phyloP scores from a whole-genome alignment of 306 rosid species.

The Purshia tridentata region DNA sequence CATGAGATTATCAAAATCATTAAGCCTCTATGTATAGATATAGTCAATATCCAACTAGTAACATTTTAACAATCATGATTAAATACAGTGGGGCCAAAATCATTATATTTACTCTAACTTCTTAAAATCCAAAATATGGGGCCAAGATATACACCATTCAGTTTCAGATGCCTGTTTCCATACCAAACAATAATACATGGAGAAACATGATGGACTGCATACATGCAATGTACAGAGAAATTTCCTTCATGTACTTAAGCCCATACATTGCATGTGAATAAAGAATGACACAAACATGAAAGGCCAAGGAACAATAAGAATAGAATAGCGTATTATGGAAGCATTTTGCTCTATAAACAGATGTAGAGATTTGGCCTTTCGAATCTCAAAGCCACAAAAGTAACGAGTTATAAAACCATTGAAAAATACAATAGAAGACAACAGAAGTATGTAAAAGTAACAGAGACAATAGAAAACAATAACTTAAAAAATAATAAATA shows the following conservation, averaged over 20 bases:
- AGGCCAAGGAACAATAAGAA: background rate
- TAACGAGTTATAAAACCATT: background rate
- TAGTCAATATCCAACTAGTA: background rate
- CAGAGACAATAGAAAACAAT: background rate
- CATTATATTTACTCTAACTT: background rate
- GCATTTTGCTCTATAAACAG: background rate
- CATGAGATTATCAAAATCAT: background rate
- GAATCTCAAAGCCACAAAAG: background rate
- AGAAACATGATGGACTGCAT: background rate
- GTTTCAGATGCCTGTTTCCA: background rate
- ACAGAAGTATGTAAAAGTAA: conserved; percentile 5
- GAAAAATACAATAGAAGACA: background rate
- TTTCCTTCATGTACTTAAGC: background rate
- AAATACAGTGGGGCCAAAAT: background rate
- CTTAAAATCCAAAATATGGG: background rate
- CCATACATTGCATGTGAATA: background rate
- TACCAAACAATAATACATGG: background rate
- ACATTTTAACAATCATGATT: background rate
- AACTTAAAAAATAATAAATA: conserved; percentile 1
- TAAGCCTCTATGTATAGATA: background rate
- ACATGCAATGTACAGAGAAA: background rate
- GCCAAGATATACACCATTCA: background rate
- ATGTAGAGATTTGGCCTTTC: background rate
- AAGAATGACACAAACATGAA: background rate
- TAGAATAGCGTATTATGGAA: background rate